A percentile compares a stretch with the other conserved stretches of the same genome.
These are phyloP conservation scores for Cercospora citrullina DNA, from an alignment of 2,329 filamentous ascomycete species.

Conservation along the genomic window DNA sequence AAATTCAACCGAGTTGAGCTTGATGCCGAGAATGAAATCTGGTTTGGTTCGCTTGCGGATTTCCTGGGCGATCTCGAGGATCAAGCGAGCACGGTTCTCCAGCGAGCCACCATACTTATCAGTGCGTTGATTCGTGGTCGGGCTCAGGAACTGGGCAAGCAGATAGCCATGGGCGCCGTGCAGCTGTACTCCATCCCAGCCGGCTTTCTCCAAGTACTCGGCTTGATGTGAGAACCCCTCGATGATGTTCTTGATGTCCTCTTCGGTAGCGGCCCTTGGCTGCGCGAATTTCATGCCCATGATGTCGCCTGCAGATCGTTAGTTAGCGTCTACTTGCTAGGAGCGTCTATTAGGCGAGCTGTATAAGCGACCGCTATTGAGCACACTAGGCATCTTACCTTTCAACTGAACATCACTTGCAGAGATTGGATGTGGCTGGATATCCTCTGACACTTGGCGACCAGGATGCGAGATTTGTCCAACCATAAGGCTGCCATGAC, in stretches of 20 bases:
- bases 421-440: constrained; percentile 54
- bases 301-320: constrained; percentile 40
- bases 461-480: constrained; percentile 65
- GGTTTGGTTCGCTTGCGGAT: constrained; percentile 42
- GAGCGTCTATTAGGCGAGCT: background rate
- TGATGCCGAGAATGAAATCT: constrained; percentile 55
- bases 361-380: background rate
- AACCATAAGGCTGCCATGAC: constrained; percentile 59
- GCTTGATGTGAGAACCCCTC: constrained; percentile 62
- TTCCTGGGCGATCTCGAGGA: constrained; percentile 44
- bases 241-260: constrained; percentile 60
- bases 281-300: constrained; percentile 56
- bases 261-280: constrained; percentile 55
- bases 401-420: constrained; percentile 50
- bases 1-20: constrained; percentile 60
- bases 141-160: constrained; percentile 48
- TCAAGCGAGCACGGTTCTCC: constrained; percentile 46
- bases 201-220: constrained; percentile 62
- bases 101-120: constrained; percentile 48
- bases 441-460: constrained; percentile 51
- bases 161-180: constrained; percentile 50
- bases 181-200: constrained; percentile 55
- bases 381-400: background rate
- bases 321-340: background rate
- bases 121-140: constrained; percentile 45